Conservation (phyloP, 2,329 filamentous ascomycete genomes). For the Aspergillus puulaauensis region DNA sequence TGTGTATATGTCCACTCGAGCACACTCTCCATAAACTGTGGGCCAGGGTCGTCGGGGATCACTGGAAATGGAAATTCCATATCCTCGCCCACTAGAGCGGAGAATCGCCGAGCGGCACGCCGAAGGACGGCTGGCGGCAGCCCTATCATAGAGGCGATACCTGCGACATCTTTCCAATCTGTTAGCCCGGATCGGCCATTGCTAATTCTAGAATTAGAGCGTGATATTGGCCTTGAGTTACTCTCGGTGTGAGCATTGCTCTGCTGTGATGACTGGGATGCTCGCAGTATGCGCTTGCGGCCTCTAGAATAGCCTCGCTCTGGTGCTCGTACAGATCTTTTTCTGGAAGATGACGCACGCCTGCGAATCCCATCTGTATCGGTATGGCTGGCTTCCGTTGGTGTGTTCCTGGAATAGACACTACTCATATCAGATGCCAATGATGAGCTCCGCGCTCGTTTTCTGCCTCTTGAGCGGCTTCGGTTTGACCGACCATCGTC, state of each 20-base stretch:
- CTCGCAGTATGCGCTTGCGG: conserved; percentile 22
- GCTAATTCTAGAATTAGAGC: conserved; percentile 1
- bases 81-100: conserved; percentile 69
- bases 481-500: not conserved
- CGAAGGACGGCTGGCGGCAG: conserved; percentile 66
- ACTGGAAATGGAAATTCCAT: conserved; percentile 62
- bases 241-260: conserved; percentile 11
- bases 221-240: conserved; percentile 7
- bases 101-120: conserved; percentile 71
- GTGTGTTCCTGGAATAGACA: conserved; percentile 11
- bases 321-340: conserved; percentile 1
- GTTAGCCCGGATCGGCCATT: conserved; percentile 45
- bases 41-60: conserved; percentile 7
- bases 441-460: conserved; percentile 20
- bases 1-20: not conserved
- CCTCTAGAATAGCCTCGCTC: conserved; percentile 24
- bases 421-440: conserved; percentile 5
- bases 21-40: not conserved
- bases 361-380: not conserved
- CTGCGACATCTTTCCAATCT: conserved; percentile 85
- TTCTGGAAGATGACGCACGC: conserved; percentile 9
- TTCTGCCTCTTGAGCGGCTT: conserved; percentile 27
- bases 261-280: conserved; percentile 9
- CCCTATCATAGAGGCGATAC: conserved; percentile 71
- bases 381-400: not conserved